Evolutionary conservation across 257 asterid species (phyloP), one percentile per base, ranked within the genome.

Genomic region (Phtheirospermum japonicum): DNA sequence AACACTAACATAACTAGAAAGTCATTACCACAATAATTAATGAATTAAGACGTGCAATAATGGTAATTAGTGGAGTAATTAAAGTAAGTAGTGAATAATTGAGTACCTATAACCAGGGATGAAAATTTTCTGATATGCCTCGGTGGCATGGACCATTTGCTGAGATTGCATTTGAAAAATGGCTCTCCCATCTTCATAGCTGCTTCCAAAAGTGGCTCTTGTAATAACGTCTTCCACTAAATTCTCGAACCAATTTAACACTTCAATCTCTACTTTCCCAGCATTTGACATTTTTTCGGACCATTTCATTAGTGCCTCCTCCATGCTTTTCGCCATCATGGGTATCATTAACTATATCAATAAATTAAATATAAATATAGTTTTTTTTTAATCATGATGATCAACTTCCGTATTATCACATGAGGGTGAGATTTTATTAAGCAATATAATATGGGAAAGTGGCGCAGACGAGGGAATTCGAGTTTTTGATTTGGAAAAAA

Each of bases 31-130:
- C n/a, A 36, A 36, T 36, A 36, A 36, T 36, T 36, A 6, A 36
- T 6, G n/a, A 36, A 36, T 6, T 1, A 2, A 36, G 7, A 6
- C 4, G 11, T 36, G n/a, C n/a, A n/a, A 36, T 9, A 9, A 36
- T 36, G 11, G 4, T 36, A 36, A 2, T 36, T 36, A 36, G 1
- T 23, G 28, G 28, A 23, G 42, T 36, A 36, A 40, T 40, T 40
- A 40, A n/a, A 40, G 2, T 48, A 33, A 7, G 10, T 4, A 13
- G 9, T 6, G 68, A 88, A 23, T 11, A 36, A 36, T n/a, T n/a
- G n/a, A 36, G 2, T 70, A 92, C 99, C 97, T 77, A 26, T 80
- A 83, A 0, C 95, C 99, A 0, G 99, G 99, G 33, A 83, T 83
- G 79, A 85, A 77, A 1, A 83, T 71, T 45, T 77, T 83, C 57